Base-by-base conservation (phyloP, 2,329 filamentous ascomycete genomes). In the Mycosphaerelloides madeirae region DNA sequence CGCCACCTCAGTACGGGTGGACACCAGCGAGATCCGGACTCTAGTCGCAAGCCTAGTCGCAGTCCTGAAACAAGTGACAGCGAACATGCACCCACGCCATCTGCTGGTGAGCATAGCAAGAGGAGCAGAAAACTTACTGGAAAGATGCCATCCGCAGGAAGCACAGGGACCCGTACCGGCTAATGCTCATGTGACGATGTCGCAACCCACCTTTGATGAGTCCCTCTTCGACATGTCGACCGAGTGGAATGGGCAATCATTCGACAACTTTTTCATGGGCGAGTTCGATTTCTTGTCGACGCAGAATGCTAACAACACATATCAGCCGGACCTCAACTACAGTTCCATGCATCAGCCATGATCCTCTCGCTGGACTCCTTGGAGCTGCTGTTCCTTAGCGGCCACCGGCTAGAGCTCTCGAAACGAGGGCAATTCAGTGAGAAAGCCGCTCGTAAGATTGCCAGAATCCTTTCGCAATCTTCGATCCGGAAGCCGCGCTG, bases 211-310 rank as follows among this genome's bases (percentile, higher is more conserved):
- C 6, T 59, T 59, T 38, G 57, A 61, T 29, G 50, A 60, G 29
- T 54, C 49, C 31, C 44, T 60, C 5, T 58, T 58, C 38, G 54
- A 60, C 29, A 55, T 59, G 48, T 49, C 55, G 22, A 47, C 31
- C 2, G 55, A 57, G 52, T 49, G 50, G 28, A 48, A 55, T 41
- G 56, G 53, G 11, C 38, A 44, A 12, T 42, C 49, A 3, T 50
- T 55, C 19, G 58, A 60, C 38, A 58, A 60, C 34, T 60, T 60
- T 47, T 57, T 53, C 41, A 60, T 61, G 54, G 57, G 54, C 33
- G 58, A 61, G n/a, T 56, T 60, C 31, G 58, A 60, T 40, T 61
- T 61, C 31, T 32, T 61, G 31, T 58, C 56, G 11, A 57, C 50
- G 38, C 56, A 56, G 33, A 52, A 55, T 28, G 44, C 46, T 14